Evolutionary conservation across 805 yeast species (phyloP).

Genomic region (Yarrowia sp.): DNA sequence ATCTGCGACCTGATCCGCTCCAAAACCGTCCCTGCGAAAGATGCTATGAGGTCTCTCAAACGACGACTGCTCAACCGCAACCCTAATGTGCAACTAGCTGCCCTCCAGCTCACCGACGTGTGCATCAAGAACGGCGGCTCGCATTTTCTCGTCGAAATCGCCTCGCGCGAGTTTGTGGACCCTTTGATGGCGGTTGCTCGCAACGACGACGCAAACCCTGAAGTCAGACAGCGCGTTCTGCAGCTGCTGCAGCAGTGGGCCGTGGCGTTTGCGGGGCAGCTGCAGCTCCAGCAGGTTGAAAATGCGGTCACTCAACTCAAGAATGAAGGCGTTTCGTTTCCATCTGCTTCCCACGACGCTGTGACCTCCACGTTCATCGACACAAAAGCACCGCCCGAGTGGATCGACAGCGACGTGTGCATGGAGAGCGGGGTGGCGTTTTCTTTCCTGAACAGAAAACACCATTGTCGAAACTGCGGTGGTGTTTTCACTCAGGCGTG

Average conservation of each 20-base stretch:
- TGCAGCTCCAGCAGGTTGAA: slow-evolving; percentile 63
- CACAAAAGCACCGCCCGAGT: slow-evolving; percentile 91
- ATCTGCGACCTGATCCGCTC: slow-evolving; percentile 83
- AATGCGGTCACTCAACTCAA: slow-evolving; percentile 59
- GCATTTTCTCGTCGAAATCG: slow-evolving; percentile 74
- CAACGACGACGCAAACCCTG: slow-evolving; percentile 33
- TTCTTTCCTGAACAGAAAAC: slow-evolving; percentile 81
- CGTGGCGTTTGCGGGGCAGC: slow-evolving; percentile 63
- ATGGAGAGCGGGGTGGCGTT: slow-evolving; percentile 87
- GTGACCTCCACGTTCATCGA: slow-evolving; percentile 63
- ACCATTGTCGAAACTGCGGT: slow-evolving; percentile 96
- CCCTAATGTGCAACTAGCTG: slow-evolving; percentile 75
- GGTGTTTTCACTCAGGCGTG: slow-evolving; percentile 88
- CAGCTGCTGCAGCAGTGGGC: slow-evolving; percentile 76
- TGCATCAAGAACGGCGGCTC: slow-evolving; percentile 92
- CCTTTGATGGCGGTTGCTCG: slow-evolving; percentile 43
- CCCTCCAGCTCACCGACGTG: slow-evolving; percentile 75
- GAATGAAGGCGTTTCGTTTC: slow-evolving; percentile 63
- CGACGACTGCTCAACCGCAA: slow-evolving; percentile 67
- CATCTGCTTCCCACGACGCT: slow-evolving; percentile 42
- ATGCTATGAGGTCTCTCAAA: slow-evolving; percentile 81
- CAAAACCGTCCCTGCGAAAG: slow-evolving; percentile 72
- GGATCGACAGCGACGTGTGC: slow-evolving; percentile 94
- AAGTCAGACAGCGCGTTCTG: slow-evolving; percentile 60
- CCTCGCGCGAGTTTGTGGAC: slow-evolving; percentile 83